These are phyloP conservation scores for Alternaria gaisen DNA, from an alignment of 2,329 filamentous ascomycete genomes.

Conservation along the genomic window DNA sequence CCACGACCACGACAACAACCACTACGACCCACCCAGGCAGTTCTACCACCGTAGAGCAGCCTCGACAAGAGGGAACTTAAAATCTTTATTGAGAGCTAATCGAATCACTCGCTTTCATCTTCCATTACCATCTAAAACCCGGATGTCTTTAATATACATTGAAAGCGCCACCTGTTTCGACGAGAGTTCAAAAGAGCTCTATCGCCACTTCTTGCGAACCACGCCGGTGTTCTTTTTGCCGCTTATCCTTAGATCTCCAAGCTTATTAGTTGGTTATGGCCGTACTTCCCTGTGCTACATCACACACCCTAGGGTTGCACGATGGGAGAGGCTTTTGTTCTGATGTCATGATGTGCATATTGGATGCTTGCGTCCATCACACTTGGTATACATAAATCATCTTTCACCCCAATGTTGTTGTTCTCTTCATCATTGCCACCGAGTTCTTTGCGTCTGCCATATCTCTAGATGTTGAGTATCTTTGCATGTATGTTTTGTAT, in stretches of 20 bases:
- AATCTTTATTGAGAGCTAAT: neutral
- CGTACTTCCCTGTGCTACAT: neutral
- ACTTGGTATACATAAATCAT: neutral
- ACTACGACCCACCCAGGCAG: constrained; percentile 48
- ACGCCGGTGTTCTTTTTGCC: neutral
- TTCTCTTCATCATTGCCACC: neutral
- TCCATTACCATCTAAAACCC: neutral
- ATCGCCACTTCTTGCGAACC: neutral
- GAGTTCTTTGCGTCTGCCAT: neutral
- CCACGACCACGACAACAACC: constrained; percentile 34
- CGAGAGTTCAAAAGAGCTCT: neutral
- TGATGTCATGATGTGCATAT: neutral
- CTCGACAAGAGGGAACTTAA: neutral
- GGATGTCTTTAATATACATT: neutral
- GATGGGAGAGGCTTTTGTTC: neutral
- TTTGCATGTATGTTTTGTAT: neutral
- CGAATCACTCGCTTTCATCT: neutral
- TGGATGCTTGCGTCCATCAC: neutral
- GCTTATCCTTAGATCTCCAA: neutral
- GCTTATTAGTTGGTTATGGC: neutral
- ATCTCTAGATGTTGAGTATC: neutral
- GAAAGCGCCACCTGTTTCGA: neutral
- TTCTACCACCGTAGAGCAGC: constrained; percentile 40
- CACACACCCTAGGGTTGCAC: neutral
- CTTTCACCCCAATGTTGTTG: neutral